Evolutionary conservation across 148 eudicot species (phyloP).

Genomic region (Heliosperma pusillum): DNA sequence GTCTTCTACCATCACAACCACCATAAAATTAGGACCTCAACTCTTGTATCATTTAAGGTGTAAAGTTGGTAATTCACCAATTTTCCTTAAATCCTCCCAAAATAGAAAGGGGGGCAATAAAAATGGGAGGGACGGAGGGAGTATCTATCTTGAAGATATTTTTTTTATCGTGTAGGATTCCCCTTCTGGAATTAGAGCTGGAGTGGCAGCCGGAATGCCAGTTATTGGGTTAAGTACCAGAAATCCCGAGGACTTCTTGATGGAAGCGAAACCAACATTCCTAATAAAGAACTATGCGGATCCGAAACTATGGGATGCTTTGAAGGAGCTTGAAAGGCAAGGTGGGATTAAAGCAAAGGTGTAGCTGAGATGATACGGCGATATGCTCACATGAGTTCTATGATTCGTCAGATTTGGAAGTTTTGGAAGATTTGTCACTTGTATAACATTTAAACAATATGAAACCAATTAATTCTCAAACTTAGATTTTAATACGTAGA

Average conservation of each 20-base stretch:
- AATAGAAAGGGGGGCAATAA: too few species aligned
- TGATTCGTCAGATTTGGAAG: neutral
- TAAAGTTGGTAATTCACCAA: too few species aligned
- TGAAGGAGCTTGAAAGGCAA: conserved; percentile 66
- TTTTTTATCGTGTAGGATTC: conserved; percentile 55
- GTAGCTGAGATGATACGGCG: conserved; percentile 13
- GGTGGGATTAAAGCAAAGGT: conserved; percentile 25
- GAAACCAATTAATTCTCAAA: neutral
- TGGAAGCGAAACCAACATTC: conserved; percentile 68
- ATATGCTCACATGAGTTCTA: neutral
- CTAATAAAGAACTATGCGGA: conserved; percentile 75
- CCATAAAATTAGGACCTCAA: too few species aligned
- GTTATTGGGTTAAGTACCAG: conserved; percentile 75
- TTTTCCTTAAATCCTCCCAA: too few species aligned
- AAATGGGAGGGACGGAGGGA: too few species aligned
- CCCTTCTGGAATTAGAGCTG: conserved; percentile 88
- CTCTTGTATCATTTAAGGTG: too few species aligned
- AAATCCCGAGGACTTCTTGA: conserved; percentile 59
- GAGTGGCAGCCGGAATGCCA: conserved; percentile 96
- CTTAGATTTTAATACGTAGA: neutral
- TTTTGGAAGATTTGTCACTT: neutral
- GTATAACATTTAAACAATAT: too few species aligned
- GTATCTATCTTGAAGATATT: neutral
- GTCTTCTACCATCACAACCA: too few species aligned
- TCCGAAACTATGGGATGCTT: conserved; percentile 76